These are phyloP conservation scores for Globisporangium parvum DNA, from an alignment of 352 stramenopile species.

Conservation along the genomic window DNA sequence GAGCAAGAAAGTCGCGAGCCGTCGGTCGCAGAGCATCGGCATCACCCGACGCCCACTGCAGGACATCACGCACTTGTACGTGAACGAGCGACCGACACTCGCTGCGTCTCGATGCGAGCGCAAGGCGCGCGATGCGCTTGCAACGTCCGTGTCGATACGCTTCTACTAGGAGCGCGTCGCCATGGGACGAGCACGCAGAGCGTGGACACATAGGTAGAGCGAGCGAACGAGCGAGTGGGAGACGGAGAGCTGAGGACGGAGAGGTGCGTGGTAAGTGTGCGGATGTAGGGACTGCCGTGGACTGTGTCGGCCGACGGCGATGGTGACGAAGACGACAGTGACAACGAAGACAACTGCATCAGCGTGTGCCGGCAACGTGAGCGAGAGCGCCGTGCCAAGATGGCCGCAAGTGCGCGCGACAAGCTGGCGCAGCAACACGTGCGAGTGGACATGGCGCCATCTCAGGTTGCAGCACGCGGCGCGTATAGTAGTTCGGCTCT, in stretches of 20 bases:
- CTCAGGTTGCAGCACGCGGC: background rate
- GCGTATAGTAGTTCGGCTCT: constrained; percentile 5
- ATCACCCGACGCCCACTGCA: constrained; percentile 42
- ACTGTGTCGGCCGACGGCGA: no score
- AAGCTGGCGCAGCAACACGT: no score
- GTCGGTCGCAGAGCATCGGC: constrained; percentile 11
- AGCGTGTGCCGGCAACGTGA: no score
- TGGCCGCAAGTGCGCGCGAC: no score
- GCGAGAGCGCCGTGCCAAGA: no score
- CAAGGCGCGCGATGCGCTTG: constrained; percentile 7
- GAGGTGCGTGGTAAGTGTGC: no score
- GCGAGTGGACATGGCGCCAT: background rate
- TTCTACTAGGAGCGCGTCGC: constrained; percentile 30
- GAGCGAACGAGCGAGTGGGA: no score
- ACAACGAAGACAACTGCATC: no score
- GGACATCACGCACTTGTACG: constrained; percentile 65
- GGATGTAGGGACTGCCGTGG: no score
- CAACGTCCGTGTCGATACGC: constrained; percentile 41
- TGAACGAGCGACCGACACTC: constrained; percentile 25
- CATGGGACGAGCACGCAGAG: background rate
- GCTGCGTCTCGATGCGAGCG: constrained; percentile 8
- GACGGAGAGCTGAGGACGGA: no score
- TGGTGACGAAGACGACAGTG: no score
- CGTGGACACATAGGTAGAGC: no score
- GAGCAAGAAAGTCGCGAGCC: constrained; percentile 13